These are phyloP conservation scores for Russula brevipes DNA, from an alignment of 768 basidiomycete genomes.

Conservation along the genomic window DNA sequence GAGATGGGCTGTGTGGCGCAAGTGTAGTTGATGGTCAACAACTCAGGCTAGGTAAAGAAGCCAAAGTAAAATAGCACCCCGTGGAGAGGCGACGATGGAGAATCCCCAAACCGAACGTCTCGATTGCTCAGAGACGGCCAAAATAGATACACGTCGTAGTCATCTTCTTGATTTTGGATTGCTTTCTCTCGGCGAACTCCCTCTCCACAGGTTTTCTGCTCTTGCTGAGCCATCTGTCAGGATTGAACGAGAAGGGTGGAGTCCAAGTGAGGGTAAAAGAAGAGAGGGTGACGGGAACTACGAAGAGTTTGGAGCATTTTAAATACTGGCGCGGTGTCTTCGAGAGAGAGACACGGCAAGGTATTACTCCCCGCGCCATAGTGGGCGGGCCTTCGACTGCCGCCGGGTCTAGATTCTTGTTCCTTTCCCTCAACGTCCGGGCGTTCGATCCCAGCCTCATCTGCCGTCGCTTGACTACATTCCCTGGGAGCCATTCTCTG, in stretches of 20 bases:
- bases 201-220: neutral
- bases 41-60: neutral
- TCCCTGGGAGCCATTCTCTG: neutral
- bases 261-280: neutral
- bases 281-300: conserved; percentile 8
- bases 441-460: neutral
- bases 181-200: neutral
- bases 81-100: conserved; percentile 2
- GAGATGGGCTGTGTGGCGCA: conserved; percentile 6
- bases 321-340: conserved; percentile 18
- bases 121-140: conserved; percentile 10
- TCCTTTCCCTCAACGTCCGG: neutral
- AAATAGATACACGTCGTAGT: conserved; percentile 5
- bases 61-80: conserved; percentile 1
- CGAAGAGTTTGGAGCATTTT: conserved; percentile 7
- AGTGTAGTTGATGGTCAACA: neutral
- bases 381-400: neutral
- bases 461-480: neutral
- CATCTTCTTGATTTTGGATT: neutral
- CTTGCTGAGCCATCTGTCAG: neutral
- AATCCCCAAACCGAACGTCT: neutral
- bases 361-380: neutral
- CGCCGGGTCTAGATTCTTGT: conserved; percentile 9
- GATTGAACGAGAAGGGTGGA: neutral
- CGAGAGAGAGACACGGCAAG: neutral